phyloP scores from a whole-genome alignment of 495 filamentous ascomycete genomes.

The Daldinia childiae region DNA sequence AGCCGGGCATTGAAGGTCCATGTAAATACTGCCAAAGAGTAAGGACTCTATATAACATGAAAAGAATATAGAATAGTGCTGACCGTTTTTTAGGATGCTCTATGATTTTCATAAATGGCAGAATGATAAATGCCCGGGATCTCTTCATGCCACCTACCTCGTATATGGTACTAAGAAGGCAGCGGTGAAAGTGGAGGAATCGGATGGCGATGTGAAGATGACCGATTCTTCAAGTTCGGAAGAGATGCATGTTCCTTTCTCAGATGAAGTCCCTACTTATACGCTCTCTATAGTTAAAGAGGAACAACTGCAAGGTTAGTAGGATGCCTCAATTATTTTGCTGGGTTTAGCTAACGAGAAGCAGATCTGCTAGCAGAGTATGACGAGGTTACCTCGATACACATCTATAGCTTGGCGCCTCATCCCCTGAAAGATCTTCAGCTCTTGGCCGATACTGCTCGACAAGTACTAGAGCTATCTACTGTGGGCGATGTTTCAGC shows the following conservation, averaged over 20 bases:
- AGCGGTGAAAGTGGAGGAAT: conserved; percentile 42
- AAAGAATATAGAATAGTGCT: background rate
- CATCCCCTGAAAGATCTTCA: conserved; percentile 78
- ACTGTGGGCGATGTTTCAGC: conserved; percentile 27
- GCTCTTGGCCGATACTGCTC: conserved; percentile 74
- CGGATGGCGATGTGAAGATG: conserved; percentile 78
- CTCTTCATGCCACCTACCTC: conserved; percentile 88
- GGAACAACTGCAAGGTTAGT: conserved; percentile 76
- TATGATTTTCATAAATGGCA: conserved; percentile 86
- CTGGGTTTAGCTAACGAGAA: conserved; percentile 21
- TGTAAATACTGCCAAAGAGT: conserved; percentile 84
- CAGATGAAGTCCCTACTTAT: conserved; percentile 57
- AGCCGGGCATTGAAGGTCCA: conserved; percentile 83
- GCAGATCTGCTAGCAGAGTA: conserved; percentile 75
- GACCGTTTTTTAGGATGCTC: conserved; percentile 70
- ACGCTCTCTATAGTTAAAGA: conserved; percentile 80
- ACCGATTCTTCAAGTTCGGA: conserved; percentile 60
- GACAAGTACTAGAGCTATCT: conserved; percentile 62
- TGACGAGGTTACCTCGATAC: conserved; percentile 74
- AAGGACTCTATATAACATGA: conserved; percentile 33
- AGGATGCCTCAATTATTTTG: conserved; percentile 15
- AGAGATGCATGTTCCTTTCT: conserved; percentile 35
- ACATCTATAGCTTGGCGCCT: conserved; percentile 86
- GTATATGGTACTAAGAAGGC: conserved; percentile 68
- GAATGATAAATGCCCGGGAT: conserved; percentile 77